Conservation (phyloP, 2,329 filamentous ascomycete genomes). For the Claviceps africana region DNA sequence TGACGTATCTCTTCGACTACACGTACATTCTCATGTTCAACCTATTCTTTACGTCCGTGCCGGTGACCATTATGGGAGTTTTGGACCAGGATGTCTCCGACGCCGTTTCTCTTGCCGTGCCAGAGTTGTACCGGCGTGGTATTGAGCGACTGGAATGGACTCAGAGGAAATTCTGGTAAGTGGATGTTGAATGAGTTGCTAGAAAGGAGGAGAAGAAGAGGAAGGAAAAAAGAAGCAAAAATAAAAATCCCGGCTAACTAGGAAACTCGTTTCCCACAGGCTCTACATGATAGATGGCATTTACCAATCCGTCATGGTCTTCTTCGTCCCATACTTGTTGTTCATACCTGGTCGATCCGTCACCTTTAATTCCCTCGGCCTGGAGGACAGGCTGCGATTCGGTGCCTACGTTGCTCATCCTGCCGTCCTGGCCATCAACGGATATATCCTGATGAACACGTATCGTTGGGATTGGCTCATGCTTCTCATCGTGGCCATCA, state of each 20-base stretch:
- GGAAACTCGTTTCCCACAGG: constrained; percentile 29
- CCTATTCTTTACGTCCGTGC: constrained; percentile 87
- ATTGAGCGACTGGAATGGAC: constrained; percentile 97
- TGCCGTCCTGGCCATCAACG: constrained; percentile 76
- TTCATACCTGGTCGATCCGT: constrained; percentile 57
- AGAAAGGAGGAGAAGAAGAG: no score
- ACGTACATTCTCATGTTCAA: constrained; percentile 97
- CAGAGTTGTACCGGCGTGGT: constrained; percentile 85
- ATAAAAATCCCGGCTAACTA: not conserved
- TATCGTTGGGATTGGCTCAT: constrained; percentile 99
- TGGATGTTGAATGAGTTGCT: not conserved
- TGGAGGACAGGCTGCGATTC: constrained; percentile 70
- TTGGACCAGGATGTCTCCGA: constrained; percentile 95
- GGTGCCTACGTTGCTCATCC: constrained; percentile 78
- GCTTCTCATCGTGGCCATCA: constrained; percentile 65
- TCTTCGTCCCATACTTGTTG: constrained; percentile 80
- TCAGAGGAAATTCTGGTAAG: constrained; percentile 87
- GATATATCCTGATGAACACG: constrained; percentile 89
- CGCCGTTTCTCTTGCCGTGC: constrained; percentile 82
- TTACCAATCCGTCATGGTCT: constrained; percentile 88
- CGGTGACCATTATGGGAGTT: constrained; percentile 90
- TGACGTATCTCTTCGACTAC: constrained; percentile 94
- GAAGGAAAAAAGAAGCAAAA: no score
- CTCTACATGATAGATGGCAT: constrained; percentile 88
- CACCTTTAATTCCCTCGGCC: constrained; percentile 55